phyloP scores from a whole-genome alignment of 306 rosid genomes.

The Castanea crenata region DNA sequence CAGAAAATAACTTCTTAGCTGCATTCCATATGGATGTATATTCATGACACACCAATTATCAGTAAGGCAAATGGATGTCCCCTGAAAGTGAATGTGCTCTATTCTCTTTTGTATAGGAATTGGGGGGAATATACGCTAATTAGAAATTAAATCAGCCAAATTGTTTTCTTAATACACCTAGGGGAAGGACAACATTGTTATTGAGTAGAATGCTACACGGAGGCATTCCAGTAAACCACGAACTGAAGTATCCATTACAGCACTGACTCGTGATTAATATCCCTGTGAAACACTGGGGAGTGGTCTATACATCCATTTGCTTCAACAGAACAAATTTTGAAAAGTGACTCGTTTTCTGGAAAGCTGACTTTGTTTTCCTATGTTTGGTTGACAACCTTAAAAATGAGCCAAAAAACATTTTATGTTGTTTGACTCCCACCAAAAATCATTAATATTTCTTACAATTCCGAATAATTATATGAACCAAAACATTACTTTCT shows the following conservation, averaged over 20 bases:
- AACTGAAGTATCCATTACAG: not conserved
- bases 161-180: not conserved
- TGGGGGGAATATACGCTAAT: not conserved
- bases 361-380: no score
- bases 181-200: not conserved
- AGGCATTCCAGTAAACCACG: not conserved
- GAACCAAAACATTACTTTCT: not conserved
- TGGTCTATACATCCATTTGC: not conserved
- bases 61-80: not conserved
- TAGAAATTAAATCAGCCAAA: not conserved
- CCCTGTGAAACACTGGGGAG: not conserved
- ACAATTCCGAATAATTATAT: no score
- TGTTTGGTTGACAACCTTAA: no score
- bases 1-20: constrained; percentile 17
- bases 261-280: not conserved
- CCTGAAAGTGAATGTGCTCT: not conserved
- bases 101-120: not conserved
- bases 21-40: constrained; percentile 17
- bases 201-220: not conserved
- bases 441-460: no score
- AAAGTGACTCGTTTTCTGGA: no score
- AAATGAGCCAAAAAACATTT: no score
- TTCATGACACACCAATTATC: not conserved
- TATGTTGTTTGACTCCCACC: no score
- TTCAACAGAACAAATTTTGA: no score